Conservation (phyloP, 2,329 filamentous ascomycete species). For the Trichoderma arundinaceum region DNA sequence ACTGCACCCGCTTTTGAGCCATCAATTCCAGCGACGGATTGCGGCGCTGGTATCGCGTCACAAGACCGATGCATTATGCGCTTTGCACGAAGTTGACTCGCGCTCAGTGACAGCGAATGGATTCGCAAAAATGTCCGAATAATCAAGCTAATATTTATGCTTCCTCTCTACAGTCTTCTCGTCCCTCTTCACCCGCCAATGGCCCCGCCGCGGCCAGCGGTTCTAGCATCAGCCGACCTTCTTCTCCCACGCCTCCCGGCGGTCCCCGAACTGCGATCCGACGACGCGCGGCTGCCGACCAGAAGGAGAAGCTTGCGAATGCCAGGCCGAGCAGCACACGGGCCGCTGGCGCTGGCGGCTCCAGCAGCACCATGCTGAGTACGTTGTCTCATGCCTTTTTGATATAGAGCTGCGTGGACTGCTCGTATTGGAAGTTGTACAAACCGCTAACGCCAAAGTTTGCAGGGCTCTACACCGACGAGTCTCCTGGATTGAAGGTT, state of each 20-base stretch:
- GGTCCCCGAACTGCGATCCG: slow-evolving; percentile 95
- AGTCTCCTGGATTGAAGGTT: slow-evolving; percentile 95
- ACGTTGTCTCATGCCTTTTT: slow-evolving; percentile 49
- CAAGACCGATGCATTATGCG: slow-evolving; percentile 13
- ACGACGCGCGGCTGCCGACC: slow-evolving; percentile 91
- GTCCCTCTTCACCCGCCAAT: slow-evolving; percentile 64
- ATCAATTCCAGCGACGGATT: not conserved
- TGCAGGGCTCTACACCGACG: slow-evolving; percentile 91
- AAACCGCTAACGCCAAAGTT: slow-evolving; percentile 5
- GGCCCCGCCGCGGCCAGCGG: slow-evolving; percentile 66
- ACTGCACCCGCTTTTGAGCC: not conserved
- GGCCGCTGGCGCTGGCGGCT: slow-evolving; percentile 91
- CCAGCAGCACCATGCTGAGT: slow-evolving; percentile 98
- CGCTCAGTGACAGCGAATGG: not conserved
- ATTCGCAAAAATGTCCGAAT: not conserved
- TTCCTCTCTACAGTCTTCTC: slow-evolving; percentile 59
- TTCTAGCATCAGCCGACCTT: slow-evolving; percentile 74
- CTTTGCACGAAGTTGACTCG: not conserved
- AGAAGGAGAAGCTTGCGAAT: slow-evolving; percentile 97
- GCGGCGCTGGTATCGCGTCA: slow-evolving; percentile 29
- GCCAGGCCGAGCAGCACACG: slow-evolving; percentile 89
- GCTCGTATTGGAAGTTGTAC: not conserved
- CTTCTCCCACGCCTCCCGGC: slow-evolving; percentile 87
- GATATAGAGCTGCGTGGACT: not conserved
- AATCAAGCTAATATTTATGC: slow-evolving; percentile 1